These are phyloP conservation scores for Blumeria hordei DNA, from an alignment of 2,329 filamentous ascomycete genomes.

Conservation along the genomic window DNA sequence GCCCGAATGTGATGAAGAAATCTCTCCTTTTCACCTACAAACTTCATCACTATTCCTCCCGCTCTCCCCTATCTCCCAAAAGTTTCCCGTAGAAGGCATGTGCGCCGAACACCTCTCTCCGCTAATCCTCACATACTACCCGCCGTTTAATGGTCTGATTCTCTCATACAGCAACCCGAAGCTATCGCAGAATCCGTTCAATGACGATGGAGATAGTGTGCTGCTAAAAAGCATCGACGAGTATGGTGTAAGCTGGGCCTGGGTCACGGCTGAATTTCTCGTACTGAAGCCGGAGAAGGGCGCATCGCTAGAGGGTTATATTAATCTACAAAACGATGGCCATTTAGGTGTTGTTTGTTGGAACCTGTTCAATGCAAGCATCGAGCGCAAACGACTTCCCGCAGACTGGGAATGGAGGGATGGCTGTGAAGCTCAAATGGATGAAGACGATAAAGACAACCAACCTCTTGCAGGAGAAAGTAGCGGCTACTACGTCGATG, in stretches of 20 bases:
- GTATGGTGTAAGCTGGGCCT: conserved; percentile 66
- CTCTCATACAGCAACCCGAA: conserved; percentile 47
- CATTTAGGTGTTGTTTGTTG: conserved; percentile 77
- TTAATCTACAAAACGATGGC: conserved; percentile 72
- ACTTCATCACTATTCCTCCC: conserved; percentile 62
- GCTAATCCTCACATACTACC: conserved; percentile 53
- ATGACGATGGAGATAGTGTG: conserved; percentile 22
- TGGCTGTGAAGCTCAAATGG: conserved; percentile 18
- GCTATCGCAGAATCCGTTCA: conserved; percentile 33
- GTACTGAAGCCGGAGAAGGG: conserved; percentile 57
- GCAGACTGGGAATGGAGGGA: conserved; percentile 56
- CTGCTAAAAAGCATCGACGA: conserved; percentile 41
- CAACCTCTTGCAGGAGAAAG: conserved; percentile 21
- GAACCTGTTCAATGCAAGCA: conserved; percentile 76
- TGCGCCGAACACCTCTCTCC: conserved; percentile 53
- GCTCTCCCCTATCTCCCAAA: conserved; percentile 45
- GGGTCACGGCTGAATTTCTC: conserved; percentile 70
- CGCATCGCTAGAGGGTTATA: conserved; percentile 50
- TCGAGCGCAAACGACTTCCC: conserved; percentile 56
- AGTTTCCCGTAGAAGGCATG: conserved; percentile 43
- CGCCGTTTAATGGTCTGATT: conserved; percentile 47
- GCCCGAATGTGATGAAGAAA: neutral
- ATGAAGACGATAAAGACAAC: conserved; percentile 19
- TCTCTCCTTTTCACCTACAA: conserved; percentile 53
- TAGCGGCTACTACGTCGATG: conserved; percentile 54